A percentile compares a stretch with the other conserved stretches of the same genome.
phyloP scores from a whole-genome alignment of 768 basidiomycete species.

The Pisolithus marmoratus region DNA sequence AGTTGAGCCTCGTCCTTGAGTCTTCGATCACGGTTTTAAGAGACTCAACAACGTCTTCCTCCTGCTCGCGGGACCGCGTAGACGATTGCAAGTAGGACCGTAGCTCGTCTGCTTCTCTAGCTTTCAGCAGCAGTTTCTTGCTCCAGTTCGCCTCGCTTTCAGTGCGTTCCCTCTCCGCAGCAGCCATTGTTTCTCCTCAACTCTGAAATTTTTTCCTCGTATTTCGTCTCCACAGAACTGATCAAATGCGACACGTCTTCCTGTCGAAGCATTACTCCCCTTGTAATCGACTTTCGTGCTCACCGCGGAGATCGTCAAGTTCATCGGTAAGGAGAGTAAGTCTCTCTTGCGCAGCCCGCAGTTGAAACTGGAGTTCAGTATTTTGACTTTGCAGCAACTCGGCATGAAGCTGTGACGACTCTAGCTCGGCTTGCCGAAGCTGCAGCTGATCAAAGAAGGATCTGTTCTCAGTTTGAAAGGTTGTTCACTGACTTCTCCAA shows the following conservation, averaged over 20 bases:
- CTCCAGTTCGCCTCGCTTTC: slow-evolving; percentile 91
- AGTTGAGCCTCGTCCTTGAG: slow-evolving; percentile 43
- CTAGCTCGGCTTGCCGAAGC: slow-evolving; percentile 82
- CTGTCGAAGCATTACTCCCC: slow-evolving; percentile 43
- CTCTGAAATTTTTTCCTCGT: slow-evolving; percentile 71
- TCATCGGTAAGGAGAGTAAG: slow-evolving; percentile 67
- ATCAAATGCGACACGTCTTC: slow-evolving; percentile 71
- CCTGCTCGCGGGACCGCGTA: slow-evolving; percentile 54
- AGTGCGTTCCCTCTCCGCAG: slow-evolving; percentile 75
- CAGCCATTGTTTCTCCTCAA: slow-evolving; percentile 55
- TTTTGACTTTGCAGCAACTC: slow-evolving; percentile 74
- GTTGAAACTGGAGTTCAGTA: slow-evolving; percentile 81
- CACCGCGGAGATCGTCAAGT: slow-evolving; percentile 54
- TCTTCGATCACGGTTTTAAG: slow-evolving; percentile 52
- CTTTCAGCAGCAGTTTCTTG: slow-evolving; percentile 72
- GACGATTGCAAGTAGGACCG: slow-evolving; percentile 52
- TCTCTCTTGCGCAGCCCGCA: slow-evolving; percentile 75
- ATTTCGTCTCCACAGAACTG: slow-evolving; percentile 67
- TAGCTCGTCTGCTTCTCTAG: slow-evolving; percentile 70
- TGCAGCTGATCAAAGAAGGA: slow-evolving; percentile 83
- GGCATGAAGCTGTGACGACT: slow-evolving; percentile 71
- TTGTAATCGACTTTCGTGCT: slow-evolving; percentile 42
- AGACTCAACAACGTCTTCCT: slow-evolving; percentile 44
- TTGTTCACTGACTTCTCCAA: slow-evolving; percentile 69
- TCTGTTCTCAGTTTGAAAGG: slow-evolving; percentile 70